Evolutionary conservation across 768 basidiomycete genomes (phyloP).

Genomic region (Amanita pseudoporphyria): DNA sequence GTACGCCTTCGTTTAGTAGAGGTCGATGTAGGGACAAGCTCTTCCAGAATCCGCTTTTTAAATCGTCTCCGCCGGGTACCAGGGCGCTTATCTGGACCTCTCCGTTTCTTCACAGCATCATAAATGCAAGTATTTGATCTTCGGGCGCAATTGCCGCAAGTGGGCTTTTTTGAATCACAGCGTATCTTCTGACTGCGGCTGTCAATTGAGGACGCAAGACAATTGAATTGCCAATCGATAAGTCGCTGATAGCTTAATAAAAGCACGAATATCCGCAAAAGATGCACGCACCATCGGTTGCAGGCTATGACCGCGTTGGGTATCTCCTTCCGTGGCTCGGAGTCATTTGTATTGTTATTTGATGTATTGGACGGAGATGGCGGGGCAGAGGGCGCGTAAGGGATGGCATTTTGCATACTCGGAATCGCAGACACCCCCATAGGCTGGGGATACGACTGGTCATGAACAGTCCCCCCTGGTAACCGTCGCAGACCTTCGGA

Average conservation of each 20-base stretch:
- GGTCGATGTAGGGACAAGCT: conserved; percentile 28
- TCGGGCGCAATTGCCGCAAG: conserved; percentile 75
- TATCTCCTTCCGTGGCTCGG: conserved; percentile 43
- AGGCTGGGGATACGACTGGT: conserved; percentile 28
- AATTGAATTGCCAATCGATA: conserved; percentile 17
- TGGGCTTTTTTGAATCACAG: conserved; percentile 75
- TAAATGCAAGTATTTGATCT: conserved; percentile 73
- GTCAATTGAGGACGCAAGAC: conserved; percentile 22
- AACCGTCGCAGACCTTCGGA: conserved; percentile 31
- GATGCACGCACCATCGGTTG: conserved; percentile 61
- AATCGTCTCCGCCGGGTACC: conserved; percentile 77
- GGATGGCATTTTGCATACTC: background rate
- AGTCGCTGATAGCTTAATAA: conserved; percentile 31
- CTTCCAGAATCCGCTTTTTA: conserved; percentile 67
- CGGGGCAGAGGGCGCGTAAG: conserved; percentile 23
- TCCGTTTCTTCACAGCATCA: conserved; percentile 69
- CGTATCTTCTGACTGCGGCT: conserved; percentile 81
- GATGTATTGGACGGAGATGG: conserved; percentile 18
- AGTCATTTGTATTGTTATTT: conserved; percentile 18
- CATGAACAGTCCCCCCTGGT: conserved; percentile 36
- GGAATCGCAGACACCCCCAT: background rate
- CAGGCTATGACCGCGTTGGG: conserved; percentile 74
- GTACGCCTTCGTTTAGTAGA: conserved; percentile 47
- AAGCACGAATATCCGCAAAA: conserved; percentile 20
- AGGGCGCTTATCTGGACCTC: conserved; percentile 81